Evolutionary conservation across 257 asterid genomes (phyloP).

Genomic region (Solanum megistacrolobum): DNA sequence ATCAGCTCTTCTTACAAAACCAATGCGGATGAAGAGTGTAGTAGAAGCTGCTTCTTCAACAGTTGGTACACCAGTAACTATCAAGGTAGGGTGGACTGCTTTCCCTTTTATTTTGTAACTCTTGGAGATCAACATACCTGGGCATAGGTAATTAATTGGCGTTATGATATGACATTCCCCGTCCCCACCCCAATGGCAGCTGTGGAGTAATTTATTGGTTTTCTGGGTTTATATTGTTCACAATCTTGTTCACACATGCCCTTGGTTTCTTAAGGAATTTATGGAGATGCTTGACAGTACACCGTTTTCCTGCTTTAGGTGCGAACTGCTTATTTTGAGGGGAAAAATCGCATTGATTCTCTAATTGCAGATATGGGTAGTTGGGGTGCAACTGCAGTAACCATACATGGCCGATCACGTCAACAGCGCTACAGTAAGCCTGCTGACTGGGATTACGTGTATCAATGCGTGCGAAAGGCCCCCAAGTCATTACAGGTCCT

Average conservation of each 20-base stretch:
- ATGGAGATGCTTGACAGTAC: background rate
- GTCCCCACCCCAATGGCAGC: background rate
- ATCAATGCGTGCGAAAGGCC: conserved; percentile 55
- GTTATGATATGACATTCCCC: background rate
- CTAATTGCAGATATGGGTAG: conserved; percentile 63
- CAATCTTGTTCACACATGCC: background rate
- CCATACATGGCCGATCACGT: conserved; percentile 94
- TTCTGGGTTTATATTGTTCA: background rate
- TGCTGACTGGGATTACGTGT: conserved; percentile 85
- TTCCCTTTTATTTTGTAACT: background rate
- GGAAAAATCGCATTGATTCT: conserved; percentile 84
- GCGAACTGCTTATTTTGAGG: conserved; percentile 88
- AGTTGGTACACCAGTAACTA: conserved; percentile 62
- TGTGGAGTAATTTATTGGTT: background rate
- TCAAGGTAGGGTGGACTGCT: conserved; percentile 45
- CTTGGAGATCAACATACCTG: background rate
- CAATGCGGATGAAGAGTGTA: conserved; percentile 78
- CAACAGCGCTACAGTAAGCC: conserved; percentile 92
- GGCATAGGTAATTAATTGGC: background rate
- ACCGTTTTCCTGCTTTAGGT: conserved; percentile 45
- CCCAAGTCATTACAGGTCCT: conserved; percentile 68
- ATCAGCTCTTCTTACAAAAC: conserved; percentile 81
- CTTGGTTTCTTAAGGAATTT: background rate
- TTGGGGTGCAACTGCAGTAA: conserved; percentile 88
- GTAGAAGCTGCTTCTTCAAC: conserved; percentile 68